Base-by-base conservation (phyloP, 805 yeast species). In the Yarrowia sp. region DNA sequence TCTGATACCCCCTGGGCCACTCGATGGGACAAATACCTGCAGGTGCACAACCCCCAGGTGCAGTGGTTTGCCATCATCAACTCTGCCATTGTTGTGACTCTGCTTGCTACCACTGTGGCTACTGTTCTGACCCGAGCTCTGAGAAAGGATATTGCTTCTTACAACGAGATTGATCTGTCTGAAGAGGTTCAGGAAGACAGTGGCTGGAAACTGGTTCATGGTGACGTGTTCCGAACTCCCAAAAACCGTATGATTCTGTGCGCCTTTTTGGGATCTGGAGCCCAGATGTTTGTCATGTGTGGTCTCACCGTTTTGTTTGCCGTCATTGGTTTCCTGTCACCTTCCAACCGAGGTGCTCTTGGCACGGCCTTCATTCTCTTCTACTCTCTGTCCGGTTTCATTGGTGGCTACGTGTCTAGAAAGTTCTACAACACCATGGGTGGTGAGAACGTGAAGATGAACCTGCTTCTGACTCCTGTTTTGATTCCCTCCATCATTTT, bases 151-250 rank as follows among this genome's bases (percentile, higher is more conserved):
- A 90, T 95, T 70, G 82, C 87, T 65, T 86, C 88, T 71, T 95
- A 95, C 77, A 93, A 93, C 74, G 96, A 90, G 74, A 83, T 93
- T 68, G 91, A 89, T 73, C 81, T 93, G 70, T 95, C 89, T 73
- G 82, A 79, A 54, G 96, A 89, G 66, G 84, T 91, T 62, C 86
- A 90, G 67, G 97, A 92, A 72, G 98, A 95, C 75, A 83, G 92
- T 73, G 99, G 99, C 41, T 95, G 99, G 99, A 95, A 95, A 75
- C 82, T 95, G 68, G 87, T 92, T 41, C 96, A 92, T 71, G 98
- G 98, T 67, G 98, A 93, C 75, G 92, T 93, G 32, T 93, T 93
- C 79, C 84, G 98, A 75, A 78, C 92, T 9, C 98, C 98, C 46
- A 74, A 80, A 59, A 79, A 83, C 69, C 81, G 88, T 64, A 81